These are phyloP conservation scores for Venturia aucupariae DNA, from an alignment of 2,329 filamentous ascomycete genomes.

Conservation along the genomic window DNA sequence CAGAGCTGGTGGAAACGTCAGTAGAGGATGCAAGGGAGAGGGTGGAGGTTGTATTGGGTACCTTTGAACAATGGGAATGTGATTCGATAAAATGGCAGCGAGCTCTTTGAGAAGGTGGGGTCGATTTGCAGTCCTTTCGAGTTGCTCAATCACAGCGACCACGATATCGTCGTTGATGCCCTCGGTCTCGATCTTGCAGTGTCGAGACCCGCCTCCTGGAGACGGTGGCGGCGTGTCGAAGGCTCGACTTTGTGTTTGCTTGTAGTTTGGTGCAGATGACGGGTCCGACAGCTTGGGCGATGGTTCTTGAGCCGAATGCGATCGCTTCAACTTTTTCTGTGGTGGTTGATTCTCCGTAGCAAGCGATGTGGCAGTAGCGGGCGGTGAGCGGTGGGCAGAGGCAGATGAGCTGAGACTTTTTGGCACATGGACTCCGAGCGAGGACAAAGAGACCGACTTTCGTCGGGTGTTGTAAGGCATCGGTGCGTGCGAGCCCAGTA, in stretches of 20 bases:
- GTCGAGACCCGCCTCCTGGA: slow-evolving; percentile 44
- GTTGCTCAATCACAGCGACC: slow-evolving; percentile 75
- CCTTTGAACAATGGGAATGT: slow-evolving; percentile 82
- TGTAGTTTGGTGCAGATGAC: slow-evolving; percentile 23
- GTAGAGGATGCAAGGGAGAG: slow-evolving; percentile 13
- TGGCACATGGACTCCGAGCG: slow-evolving; percentile 80
- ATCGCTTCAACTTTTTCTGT: slow-evolving; percentile 61
- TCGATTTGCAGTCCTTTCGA: slow-evolving; percentile 77
- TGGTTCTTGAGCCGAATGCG: slow-evolving; percentile 48
- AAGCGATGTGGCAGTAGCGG: slow-evolving; percentile 39
- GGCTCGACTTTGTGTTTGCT: slow-evolving; percentile 31
- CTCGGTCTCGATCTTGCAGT: slow-evolving; percentile 62
- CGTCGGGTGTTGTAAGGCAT: slow-evolving; percentile 96
- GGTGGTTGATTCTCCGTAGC: slow-evolving; percentile 29
- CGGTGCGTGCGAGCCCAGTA: too few relatives aligned
- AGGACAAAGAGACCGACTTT: slow-evolving; percentile 88
- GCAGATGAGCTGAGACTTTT: slow-evolving; percentile 41
- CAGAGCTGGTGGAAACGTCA: slow-evolving; percentile 54
- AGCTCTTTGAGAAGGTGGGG: slow-evolving; percentile 94
- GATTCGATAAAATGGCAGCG: slow-evolving; percentile 65
- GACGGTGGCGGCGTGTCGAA: slow-evolving; percentile 76
- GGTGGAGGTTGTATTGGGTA: slow-evolving; percentile 33
- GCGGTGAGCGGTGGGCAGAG: slow-evolving; percentile 42
- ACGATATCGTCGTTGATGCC: slow-evolving; percentile 93
- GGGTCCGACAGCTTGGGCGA: slow-evolving; percentile 22